Base-by-base conservation (phyloP, 192 early-diverging fungal species). In the Mycoemilia scoparia region DNA sequence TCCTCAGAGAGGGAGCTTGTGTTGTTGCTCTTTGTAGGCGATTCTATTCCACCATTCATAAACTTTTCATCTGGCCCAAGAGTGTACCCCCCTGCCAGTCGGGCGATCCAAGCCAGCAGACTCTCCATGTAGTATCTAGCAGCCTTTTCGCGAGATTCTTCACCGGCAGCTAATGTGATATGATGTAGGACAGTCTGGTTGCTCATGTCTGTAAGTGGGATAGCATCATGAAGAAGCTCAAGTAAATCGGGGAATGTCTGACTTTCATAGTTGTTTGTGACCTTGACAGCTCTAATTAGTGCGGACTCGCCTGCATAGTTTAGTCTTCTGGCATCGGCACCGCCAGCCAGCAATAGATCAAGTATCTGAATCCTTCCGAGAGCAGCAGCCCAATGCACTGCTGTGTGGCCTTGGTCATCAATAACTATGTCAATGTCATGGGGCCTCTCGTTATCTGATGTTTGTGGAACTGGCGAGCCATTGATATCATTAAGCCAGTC, bases 331-430 rank as follows among this genome's bases (percentile, higher is more conserved):
- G 74, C 48, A 45, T 86, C 68, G 4, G 83, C 76, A n/a, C 80
- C 77, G 12, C 68, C 77, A 20, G 70, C 54, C 2, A 98, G 43
- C 17, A 98, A 57, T 15, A 84, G 50, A 19, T 78, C 74, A 12
- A 92, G 46, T 1, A 90, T 63, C 20, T 69, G 58, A 24, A 85
- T 66, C 24, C 77, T 52, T 0, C 75, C 89, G 14, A 96, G 57
- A 5, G 91, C 82, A 1, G 87, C 80, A 8, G 95, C 88, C 91
- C 91, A 99, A 42, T 99, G 95, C 5, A 96, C 57, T 1, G 87
- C 70, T 0, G 88, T 84, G 54, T 99, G 87, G 8, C 91, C 91
- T 27, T 84, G 84, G 28, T 89, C 87, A 38, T 99, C 95, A 36
- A 98, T 84, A 2, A 75, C 59, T 16, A 90, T 45, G 47, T 95